phyloP scores from a whole-genome alignment of 306 rosid species.

The Quercus dentata region DNA sequence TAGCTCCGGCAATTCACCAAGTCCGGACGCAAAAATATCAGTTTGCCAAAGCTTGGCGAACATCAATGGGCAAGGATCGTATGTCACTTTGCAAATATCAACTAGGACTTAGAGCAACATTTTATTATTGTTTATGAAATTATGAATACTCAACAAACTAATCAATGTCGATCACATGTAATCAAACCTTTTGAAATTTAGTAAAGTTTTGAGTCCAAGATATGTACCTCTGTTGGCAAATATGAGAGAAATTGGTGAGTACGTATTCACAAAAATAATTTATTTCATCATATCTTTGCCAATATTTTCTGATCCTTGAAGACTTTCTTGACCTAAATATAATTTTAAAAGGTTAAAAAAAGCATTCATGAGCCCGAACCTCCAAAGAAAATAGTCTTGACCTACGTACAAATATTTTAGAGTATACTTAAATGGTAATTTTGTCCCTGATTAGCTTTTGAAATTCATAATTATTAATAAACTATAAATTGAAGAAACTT shows the following conservation, averaged over 20 bases:
- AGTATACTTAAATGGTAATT: too few species aligned
- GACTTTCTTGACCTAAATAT: slow-evolving; percentile 11
- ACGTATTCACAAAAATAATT: slow-evolving; percentile 15
- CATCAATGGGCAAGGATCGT: slow-evolving; percentile 6
- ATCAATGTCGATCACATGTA: too few species aligned
- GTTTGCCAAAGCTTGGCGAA: slow-evolving; percentile 31
- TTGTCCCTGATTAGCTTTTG: too few species aligned
- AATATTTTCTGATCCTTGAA: slow-evolving; percentile 9
- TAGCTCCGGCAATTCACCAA: slow-evolving; percentile 32
- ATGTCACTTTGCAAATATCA: background rate
- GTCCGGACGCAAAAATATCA: slow-evolving; percentile 33
- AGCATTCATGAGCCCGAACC: background rate
- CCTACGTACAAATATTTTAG: too few species aligned
- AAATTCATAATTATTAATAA: too few species aligned
- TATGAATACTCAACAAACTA: too few species aligned
- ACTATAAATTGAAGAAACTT: too few species aligned
- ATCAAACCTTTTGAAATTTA: too few species aligned
- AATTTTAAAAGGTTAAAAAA: background rate
- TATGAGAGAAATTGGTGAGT: slow-evolving; percentile 1
- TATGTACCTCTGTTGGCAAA: slow-evolving; percentile 6
- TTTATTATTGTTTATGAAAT: background rate
- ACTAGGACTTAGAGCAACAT: background rate
- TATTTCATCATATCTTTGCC: slow-evolving; percentile 12
- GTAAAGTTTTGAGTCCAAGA: background rate
- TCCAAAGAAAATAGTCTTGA: too few species aligned